Evolutionary conservation across 345 rosid species (phyloP).

Genomic region (Salix purpurea): DNA sequence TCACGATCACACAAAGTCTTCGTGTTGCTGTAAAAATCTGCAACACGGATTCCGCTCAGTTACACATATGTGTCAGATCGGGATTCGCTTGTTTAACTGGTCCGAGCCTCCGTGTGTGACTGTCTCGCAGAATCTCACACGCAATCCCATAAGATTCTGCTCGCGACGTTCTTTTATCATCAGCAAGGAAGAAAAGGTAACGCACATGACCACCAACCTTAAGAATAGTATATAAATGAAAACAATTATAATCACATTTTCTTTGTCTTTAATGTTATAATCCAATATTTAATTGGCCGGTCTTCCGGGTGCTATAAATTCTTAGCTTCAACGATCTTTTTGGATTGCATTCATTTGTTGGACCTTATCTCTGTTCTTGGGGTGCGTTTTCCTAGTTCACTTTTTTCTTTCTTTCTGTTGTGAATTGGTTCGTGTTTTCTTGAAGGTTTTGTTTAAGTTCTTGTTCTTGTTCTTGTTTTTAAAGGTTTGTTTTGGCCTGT

Average conservation of each 20-base stretch:
- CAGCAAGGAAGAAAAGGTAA: not conserved
- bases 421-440: not conserved
- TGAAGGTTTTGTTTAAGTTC: not conserved
- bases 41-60: not conserved
- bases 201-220: not conserved
- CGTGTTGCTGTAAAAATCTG: not conserved
- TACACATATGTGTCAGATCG: not conserved
- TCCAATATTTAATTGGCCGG: not conserved
- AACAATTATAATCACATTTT: not conserved
- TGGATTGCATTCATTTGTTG: not conserved
- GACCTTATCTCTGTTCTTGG: not conserved
- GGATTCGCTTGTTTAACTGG: slow-evolving; percentile 1
- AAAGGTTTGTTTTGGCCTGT: not conserved
- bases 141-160: slow-evolving; percentile 6
- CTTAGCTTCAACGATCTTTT: not conserved
- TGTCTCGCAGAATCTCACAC: not conserved
- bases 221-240: too few relatives aligned
- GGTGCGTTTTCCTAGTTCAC: not conserved
- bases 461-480: not conserved
- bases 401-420: not conserved
- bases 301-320: not conserved
- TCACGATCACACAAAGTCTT: not conserved
- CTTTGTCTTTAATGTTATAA: not conserved
- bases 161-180: not conserved
- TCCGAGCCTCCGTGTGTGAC: not conserved